Percentiles rank a stretch among this genome's conserved stretches.
These are phyloP conservation scores for Iodosphaeria phyllophila DNA, from an alignment of 2,329 filamentous ascomycete species.

Conservation along the genomic window DNA sequence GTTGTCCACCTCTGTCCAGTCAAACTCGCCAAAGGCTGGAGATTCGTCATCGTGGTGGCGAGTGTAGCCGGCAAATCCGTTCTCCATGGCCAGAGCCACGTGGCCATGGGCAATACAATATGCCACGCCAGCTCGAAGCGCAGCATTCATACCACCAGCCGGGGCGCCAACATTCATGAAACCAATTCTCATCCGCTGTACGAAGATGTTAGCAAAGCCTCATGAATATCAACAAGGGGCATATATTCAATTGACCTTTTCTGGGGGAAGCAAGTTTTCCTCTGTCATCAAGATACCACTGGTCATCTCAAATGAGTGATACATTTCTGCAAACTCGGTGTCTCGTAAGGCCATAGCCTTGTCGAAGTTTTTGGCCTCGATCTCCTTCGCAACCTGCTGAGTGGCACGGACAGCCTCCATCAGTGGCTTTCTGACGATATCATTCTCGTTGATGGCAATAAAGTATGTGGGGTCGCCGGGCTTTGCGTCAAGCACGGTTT, in stretches of 20 bases:
- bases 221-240: neutral
- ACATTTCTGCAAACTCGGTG: slow-evolving; percentile 85
- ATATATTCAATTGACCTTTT: slow-evolving; percentile 36
- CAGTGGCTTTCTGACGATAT: slow-evolving; percentile 78
- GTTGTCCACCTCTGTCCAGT: slow-evolving; percentile 84
- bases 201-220: slow-evolving; percentile 12
- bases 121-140: slow-evolving; percentile 78
- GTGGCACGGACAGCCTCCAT: slow-evolving; percentile 80
- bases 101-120: slow-evolving; percentile 90
- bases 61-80: slow-evolving; percentile 86
- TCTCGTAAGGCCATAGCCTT: slow-evolving; percentile 77
- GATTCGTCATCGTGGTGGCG: slow-evolving; percentile 78
- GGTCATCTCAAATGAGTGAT: slow-evolving; percentile 77
- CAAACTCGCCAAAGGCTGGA: no score
- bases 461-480: slow-evolving; percentile 84
- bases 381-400: slow-evolving; percentile 64
- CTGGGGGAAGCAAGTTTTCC: slow-evolving; percentile 44
- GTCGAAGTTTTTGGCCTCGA: slow-evolving; percentile 71
- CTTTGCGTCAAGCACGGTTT: slow-evolving; percentile 73
- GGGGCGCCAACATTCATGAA: slow-evolving; percentile 96
- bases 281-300: slow-evolving; percentile 60
- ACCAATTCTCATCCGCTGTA: slow-evolving; percentile 70
- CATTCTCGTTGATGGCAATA: slow-evolving; percentile 94
- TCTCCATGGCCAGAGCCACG: slow-evolving; percentile 81
- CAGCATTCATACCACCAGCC: slow-evolving; percentile 95